phyloP scores from a whole-genome alignment of 2,329 filamentous ascomycete genomes.

The Phialophora verrucosa region DNA sequence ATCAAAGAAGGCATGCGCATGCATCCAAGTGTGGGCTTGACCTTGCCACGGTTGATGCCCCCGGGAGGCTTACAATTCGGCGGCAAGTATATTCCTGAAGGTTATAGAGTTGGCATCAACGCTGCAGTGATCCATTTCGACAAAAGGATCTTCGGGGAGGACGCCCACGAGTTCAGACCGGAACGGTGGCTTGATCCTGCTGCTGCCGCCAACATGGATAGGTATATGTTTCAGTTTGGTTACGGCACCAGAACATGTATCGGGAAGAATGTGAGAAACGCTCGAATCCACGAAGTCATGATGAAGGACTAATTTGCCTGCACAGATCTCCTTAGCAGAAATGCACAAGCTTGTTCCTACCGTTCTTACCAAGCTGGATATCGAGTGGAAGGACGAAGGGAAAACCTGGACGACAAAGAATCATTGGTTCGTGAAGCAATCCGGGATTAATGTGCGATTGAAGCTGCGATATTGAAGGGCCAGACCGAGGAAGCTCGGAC shows the following conservation, averaged over 20 bases:
- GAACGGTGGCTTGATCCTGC: conserved; percentile 7
- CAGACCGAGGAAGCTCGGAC: background rate
- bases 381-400: background rate
- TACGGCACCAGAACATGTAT: conserved; percentile 35
- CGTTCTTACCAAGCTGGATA: background rate
- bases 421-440: background rate
- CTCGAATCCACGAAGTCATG: background rate
- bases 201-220: conserved; percentile 33
- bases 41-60: conserved; percentile 33
- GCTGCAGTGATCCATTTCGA: background rate
- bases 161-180: background rate
- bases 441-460: background rate
- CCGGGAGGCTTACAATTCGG: background rate
- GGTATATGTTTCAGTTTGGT: conserved; percentile 33
- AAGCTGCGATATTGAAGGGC: background rate
- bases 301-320: background rate
- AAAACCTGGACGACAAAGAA: background rate
- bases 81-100: background rate
- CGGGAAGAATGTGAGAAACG: conserved; percentile 27
- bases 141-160: background rate
- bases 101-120: background rate
- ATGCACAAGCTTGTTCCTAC: conserved; percentile 14
- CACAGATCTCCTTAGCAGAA: conserved; percentile 12
- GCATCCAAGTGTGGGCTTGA: conserved; percentile 38
- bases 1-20: conserved; percentile 36